phyloP scores from a whole-genome alignment of 306 rosid species.

The Senna siamea region DNA sequence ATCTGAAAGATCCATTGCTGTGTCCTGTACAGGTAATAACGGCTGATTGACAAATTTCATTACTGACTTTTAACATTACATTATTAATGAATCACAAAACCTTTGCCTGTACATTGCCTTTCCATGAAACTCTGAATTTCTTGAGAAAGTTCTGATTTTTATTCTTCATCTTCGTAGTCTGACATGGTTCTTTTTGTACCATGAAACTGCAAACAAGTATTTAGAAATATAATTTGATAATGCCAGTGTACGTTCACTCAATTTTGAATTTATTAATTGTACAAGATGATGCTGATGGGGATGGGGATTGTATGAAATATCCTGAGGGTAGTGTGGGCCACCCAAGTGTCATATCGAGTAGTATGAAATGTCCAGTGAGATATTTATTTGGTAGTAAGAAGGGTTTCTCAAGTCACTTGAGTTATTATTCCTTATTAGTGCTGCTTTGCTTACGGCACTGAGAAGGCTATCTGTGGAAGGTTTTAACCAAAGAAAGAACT shows the following conservation, averaged over 20 bases:
- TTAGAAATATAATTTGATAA: conserved; percentile 20
- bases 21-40: conserved; percentile 73
- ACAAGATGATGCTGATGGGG: not conserved
- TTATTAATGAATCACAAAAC: not conserved
- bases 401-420: too few species aligned
- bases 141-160: not conserved
- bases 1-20: conserved; percentile 57
- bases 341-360: too few species aligned
- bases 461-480: too few species aligned
- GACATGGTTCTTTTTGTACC: conserved; percentile 12
- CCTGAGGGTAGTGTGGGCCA: too few species aligned
- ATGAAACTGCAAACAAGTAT: not conserved
- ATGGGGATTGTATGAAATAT: too few species aligned
- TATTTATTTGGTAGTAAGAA: too few species aligned
- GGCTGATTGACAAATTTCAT: conserved; percentile 7
- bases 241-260: not conserved
- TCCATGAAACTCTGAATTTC: conserved; percentile 14
- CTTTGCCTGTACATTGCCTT: conserved; percentile 9
- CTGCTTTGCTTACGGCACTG: too few species aligned
- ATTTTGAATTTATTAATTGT: not conserved
- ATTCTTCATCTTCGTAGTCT: not conserved
- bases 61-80: not conserved
- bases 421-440: too few species aligned
- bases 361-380: too few species aligned
- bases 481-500: too few species aligned